These are phyloP conservation scores for Microbotryum scabiosae DNA, from an alignment of 1,284 basidiomycete genomes.

Conservation along the genomic window DNA sequence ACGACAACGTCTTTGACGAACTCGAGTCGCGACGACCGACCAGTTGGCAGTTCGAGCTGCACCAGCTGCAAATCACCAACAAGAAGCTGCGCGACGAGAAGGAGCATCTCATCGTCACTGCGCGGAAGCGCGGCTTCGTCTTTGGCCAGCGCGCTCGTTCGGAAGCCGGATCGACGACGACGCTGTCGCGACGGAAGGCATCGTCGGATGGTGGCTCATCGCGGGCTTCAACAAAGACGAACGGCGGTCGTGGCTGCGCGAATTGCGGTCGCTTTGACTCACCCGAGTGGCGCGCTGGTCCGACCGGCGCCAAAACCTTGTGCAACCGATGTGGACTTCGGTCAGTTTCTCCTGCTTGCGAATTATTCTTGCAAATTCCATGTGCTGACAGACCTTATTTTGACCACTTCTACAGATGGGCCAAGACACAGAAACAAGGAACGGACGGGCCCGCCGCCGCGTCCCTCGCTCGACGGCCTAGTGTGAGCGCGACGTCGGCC, in stretches of 20 bases:
- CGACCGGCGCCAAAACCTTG: slow-evolving; percentile 65
- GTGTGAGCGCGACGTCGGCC: too few species aligned
- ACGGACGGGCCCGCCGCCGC: neutral
- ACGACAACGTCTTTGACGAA: slow-evolving; percentile 60
- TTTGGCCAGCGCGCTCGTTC: slow-evolving; percentile 8
- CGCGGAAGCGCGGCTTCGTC: slow-evolving; percentile 26
- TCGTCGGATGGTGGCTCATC: slow-evolving; percentile 14
- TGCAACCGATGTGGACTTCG: slow-evolving; percentile 79
- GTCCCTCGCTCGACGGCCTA: too few species aligned
- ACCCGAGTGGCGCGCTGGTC: slow-evolving; percentile 29
- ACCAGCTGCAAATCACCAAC: slow-evolving; percentile 60
- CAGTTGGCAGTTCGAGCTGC: slow-evolving; percentile 87
- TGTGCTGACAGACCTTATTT: too few species aligned
- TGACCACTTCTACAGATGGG: neutral
- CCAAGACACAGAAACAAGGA: slow-evolving; percentile 13
- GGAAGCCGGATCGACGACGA: neutral
- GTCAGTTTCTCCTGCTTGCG: slow-evolving; percentile 35
- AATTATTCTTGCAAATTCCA: too few species aligned
- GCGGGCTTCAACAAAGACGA: slow-evolving; percentile 8
- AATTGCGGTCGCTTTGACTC: slow-evolving; percentile 33
- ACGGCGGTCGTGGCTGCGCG: slow-evolving; percentile 22
- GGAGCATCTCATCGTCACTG: slow-evolving; percentile 34
- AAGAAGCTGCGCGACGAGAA: slow-evolving; percentile 63
- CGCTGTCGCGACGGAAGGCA: neutral
- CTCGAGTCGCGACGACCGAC: slow-evolving; percentile 57